Evolutionary conservation across 2,329 filamentous ascomycete genomes (phyloP).

Genomic region (Leptographium galeiforme): DNA sequence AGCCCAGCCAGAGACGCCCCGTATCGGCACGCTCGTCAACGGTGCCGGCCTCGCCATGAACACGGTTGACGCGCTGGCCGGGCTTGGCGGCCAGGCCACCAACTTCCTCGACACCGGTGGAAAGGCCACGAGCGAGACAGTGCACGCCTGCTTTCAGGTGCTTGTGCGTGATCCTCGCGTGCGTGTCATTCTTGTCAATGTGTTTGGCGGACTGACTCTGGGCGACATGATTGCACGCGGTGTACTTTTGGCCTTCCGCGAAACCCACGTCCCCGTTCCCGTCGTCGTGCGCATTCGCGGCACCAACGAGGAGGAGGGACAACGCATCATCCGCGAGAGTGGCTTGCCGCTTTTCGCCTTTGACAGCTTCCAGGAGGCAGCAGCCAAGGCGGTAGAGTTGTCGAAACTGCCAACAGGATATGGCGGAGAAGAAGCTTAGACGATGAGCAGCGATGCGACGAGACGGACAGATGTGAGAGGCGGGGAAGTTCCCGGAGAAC

Average conservation of each 20-base stretch:
- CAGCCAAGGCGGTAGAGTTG: conserved; percentile 49
- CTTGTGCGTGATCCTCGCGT: conserved; percentile 60
- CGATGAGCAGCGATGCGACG: background rate
- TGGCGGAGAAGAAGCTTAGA: background rate
- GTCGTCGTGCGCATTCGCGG: conserved; percentile 67
- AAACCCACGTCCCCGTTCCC: conserved; percentile 52
- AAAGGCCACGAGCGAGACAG: conserved; percentile 72
- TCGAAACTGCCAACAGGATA: background rate
- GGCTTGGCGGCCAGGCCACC: conserved; percentile 53
- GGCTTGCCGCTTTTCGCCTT: conserved; percentile 56
- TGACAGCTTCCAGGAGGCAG: conserved; percentile 63
- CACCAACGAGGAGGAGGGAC: conserved; percentile 59
- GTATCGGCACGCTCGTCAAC: conserved; percentile 76
- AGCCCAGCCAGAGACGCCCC: conserved; percentile 23
- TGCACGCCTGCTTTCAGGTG: conserved; percentile 62
- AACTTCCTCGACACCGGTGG: conserved; percentile 89
- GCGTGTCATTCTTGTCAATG: conserved; percentile 49
- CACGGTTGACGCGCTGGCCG: conserved; percentile 64
- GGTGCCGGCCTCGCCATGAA: conserved; percentile 87
- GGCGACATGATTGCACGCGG: conserved; percentile 74
- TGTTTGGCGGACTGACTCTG: conserved; percentile 46
- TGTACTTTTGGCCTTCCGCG: conserved; percentile 57
- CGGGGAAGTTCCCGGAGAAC: background rate
- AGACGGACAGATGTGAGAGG: background rate
- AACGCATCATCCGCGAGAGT: conserved; percentile 55